phyloP scores from a whole-genome alignment of 768 basidiomycete species.

The Jaapia argillacea region DNA sequence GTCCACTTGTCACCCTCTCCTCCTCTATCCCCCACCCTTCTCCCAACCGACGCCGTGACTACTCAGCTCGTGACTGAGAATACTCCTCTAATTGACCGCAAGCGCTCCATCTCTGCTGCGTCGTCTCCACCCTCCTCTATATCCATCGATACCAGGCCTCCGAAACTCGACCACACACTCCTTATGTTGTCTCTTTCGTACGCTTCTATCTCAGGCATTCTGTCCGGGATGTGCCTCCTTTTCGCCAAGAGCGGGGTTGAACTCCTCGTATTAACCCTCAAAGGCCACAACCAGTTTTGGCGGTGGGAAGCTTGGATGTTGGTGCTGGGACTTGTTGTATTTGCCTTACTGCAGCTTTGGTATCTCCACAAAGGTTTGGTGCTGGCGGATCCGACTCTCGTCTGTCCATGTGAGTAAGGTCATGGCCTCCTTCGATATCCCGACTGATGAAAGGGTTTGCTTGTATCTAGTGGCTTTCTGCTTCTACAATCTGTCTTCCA shows the following conservation, averaged over 20 bases:
- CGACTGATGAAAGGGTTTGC: too few relatives aligned
- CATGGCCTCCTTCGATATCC: neutral
- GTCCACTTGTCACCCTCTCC: constrained; percentile 24
- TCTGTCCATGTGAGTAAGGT: constrained; percentile 64
- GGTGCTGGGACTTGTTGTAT: constrained; percentile 56
- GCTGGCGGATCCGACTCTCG: constrained; percentile 75
- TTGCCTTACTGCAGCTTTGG: constrained; percentile 78
- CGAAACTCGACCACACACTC: constrained; percentile 30
- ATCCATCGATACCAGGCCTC: constrained; percentile 7
- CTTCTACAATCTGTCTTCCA: constrained; percentile 89
- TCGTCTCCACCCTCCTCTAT: constrained; percentile 16
- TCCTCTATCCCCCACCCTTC: constrained; percentile 22
- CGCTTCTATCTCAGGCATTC: constrained; percentile 78
- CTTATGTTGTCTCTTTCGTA: constrained; percentile 73
- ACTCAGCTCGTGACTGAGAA: constrained; percentile 27
- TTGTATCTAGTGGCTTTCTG: constrained; percentile 72
- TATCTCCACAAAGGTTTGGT: constrained; percentile 74
- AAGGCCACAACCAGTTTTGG: constrained; percentile 74
- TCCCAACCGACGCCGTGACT: constrained; percentile 8
- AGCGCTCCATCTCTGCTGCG: too few relatives aligned
- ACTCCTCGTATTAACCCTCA: constrained; percentile 67
- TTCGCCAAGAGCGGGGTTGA: constrained; percentile 94
- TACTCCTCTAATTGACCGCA: constrained; percentile 44
- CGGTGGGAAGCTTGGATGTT: constrained; percentile 81
- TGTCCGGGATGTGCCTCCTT: constrained; percentile 87